phyloP scores from a whole-genome alignment of 225 moss, liverwort and hornwort genomes.

The Ulota crispa region DNA sequence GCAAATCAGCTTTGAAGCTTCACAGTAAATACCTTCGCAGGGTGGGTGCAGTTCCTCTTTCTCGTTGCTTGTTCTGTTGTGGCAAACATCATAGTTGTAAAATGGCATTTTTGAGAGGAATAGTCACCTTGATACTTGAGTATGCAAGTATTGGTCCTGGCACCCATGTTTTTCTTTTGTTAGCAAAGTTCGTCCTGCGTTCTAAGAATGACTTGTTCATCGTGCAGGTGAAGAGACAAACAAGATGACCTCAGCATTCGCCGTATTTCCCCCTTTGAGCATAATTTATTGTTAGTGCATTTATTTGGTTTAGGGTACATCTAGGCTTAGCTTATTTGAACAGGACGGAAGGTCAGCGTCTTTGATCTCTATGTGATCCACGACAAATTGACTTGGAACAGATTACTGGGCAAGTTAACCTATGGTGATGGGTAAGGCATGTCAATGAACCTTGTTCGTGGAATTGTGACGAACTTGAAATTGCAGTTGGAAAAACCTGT shows the following conservation, averaged over 20 bases:
- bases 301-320: background rate
- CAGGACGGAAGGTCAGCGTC: background rate
- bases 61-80: background rate
- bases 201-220: constrained; percentile 7
- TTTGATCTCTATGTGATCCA: background rate
- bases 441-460: background rate
- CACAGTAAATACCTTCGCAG: constrained; percentile 85
- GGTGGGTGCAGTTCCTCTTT: constrained; percentile 43
- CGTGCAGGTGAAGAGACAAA: constrained; percentile 45
- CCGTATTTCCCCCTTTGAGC: constrained; percentile 13
- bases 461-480: constrained; percentile 1
- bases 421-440: background rate
- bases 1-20: constrained; percentile 82
- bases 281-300: constrained; percentile 18
- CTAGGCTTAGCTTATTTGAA: background rate
- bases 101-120: background rate
- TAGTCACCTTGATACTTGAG: background rate
- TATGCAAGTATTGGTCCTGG: background rate
- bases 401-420: background rate
- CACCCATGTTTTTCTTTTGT: background rate
- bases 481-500: background rate
- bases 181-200: background rate
- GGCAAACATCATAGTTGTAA: background rate
- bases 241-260: constrained; percentile 15
- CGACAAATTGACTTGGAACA: background rate